Evolutionary conservation across 2,329 filamentous ascomycete genomes (phyloP), one percentile per base, ranked within the genome.

Genomic region (Sclerotinia nivalis): DNA sequence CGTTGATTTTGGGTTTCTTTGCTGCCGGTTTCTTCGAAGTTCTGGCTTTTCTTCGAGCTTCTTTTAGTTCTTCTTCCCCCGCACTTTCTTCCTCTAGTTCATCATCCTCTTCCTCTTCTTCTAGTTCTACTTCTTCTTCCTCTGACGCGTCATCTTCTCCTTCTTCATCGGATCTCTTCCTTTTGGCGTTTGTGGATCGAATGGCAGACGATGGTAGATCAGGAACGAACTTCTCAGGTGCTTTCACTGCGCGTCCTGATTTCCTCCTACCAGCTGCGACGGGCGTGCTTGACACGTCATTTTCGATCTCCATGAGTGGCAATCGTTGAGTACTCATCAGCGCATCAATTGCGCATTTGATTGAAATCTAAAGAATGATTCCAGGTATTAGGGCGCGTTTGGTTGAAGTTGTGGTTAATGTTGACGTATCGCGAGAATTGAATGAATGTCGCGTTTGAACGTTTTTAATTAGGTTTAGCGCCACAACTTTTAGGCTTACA

Each of bases 1-100:
- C 87, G 76, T 90, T 89, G 72, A 85, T 85, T 79, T 89, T 91
- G 64, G 87, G 84, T 79, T 89, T 89, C 81, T 91, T 91, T 25
- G 81, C 81, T 2, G 86, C 86, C 4, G 87, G 87, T 78, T 88
- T 89, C 78, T 82, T 86, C 56, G 82, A 75, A 37, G 69, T 86
- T 64, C 75, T 77, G 45, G 77, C 69, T 71, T 76, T 84, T 72
- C 70, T 80, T 77, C 76, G 82, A 50, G 70, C 73, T 70, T 75
- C 76, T 68, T 78, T 78, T 52, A 80, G 80, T 73, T 84, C 84
- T 65, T 86, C 85, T 70, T 84, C 83, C 56, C 80, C 84, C 65
- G 78, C 79, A 72, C 79, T 81, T 58, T 81, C 81, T 62, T 81
- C 81, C 15, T 81, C 81, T 28, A 82, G 83, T 52, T 77, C 77